Evolutionary conservation across 768 basidiomycete species (phyloP), one percentile per base, ranked within the genome.

Genomic region (Hysterangium stoloniferum): DNA sequence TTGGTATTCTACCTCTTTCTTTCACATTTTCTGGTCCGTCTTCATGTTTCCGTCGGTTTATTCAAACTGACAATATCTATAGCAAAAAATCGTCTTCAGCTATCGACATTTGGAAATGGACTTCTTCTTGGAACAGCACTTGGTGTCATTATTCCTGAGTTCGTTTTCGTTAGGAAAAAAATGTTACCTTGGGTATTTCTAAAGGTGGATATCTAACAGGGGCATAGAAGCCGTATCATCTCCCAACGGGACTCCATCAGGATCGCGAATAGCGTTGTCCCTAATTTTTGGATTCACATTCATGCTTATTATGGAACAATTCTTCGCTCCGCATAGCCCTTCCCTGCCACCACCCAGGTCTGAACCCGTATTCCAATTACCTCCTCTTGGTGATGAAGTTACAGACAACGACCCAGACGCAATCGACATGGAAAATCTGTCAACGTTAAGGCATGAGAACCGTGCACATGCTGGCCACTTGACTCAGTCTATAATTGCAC

Each of bases 81-180:
- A 52, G 41, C 65, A 71, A 65, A 68, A 74, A 56, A 68, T 66
- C 57, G 75, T 37, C 70, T 70, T 19, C 58, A 65, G 35, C 62
- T 83, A 28, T 75, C 74, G 6, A 75, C 76, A 36, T 62, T 90
- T 13, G 86, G 89, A 9, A 86, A 86, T 38, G 94, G 94, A 9
- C 69, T 97, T 9, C 73, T 98, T 15, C 75, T 96, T 12, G 94
- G 94, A 3, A 85, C 94, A 2, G 91, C 90, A 0, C 67, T 97
- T 55, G 89, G 89, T 11, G 80, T 98, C 22, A 90, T 97, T 56
- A 83, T 97, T 46, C 94, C 95, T 32, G 94, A 96, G 86, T 93
- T 66, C 64, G 86, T 81, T 49, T 45, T 12, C 28, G 31, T 43
- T 27, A n/a, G 37, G 19, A 20, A 20, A 8, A n/a, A 17, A 45